phyloP scores from a whole-genome alignment of 2,329 filamentous ascomycete species.

The Cladophialophora carrionii region DNA sequence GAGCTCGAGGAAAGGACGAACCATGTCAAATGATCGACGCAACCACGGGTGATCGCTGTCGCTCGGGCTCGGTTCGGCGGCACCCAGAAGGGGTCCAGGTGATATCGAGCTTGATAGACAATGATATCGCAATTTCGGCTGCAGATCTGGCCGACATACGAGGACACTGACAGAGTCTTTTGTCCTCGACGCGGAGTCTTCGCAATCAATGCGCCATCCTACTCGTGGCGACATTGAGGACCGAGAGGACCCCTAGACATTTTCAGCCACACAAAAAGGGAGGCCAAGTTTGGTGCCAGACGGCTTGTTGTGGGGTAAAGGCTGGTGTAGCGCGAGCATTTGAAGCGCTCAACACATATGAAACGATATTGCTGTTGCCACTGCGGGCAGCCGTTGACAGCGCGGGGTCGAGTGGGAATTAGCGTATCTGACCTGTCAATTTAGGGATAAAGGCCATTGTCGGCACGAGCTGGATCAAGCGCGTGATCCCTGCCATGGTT shows the following conservation, averaged over 20 bases:
- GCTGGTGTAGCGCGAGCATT: background rate
- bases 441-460: constrained; percentile 4
- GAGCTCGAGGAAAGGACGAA: background rate
- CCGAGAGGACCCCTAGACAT: background rate
- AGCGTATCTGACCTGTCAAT: constrained; percentile 15
- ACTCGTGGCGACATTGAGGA: background rate
- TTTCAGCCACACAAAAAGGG: background rate
- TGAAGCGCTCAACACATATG: constrained; percentile 7
- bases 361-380: constrained; percentile 14
- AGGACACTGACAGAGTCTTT: background rate
- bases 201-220: background rate
- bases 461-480: constrained; percentile 6
- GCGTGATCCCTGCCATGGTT: constrained; percentile 13
- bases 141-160: background rate
- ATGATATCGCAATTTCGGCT: constrained; percentile 2
- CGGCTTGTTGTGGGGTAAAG: background rate
- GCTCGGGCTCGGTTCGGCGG: background rate
- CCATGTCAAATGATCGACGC: constrained; percentile 11
- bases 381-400: constrained; percentile 7
- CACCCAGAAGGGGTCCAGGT: background rate
- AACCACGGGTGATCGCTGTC: constrained; percentile 1
- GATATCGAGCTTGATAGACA: background rate
- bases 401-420: constrained; percentile 16
- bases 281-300: background rate
- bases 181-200: background rate